Conservation (phyloP, 805 yeast species). For the Tetrapisispora fleetii region DNA sequence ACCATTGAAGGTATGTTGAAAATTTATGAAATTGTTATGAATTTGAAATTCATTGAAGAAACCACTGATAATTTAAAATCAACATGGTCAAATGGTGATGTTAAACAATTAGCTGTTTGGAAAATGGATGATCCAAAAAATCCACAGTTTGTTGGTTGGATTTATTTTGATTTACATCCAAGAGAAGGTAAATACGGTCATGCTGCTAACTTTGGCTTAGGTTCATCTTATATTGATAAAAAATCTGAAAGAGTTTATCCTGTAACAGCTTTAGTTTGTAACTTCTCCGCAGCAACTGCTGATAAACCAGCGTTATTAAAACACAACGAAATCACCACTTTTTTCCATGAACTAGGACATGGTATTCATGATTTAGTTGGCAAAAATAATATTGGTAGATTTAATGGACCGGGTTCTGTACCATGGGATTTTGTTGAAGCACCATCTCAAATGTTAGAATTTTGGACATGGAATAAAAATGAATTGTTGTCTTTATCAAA, state of each 20-base stretch:
- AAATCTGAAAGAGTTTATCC: conserved; percentile 49
- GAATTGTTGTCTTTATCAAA: conserved; percentile 50
- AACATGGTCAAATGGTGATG: conserved; percentile 68
- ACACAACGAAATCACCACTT: conserved; percentile 70
- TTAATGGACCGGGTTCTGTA: conserved; percentile 65
- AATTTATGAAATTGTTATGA: conserved; percentile 61
- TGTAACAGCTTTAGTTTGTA: conserved; percentile 72
- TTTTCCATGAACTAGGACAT: conserved; percentile 86
- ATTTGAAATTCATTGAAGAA: conserved; percentile 53
- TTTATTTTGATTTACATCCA: conserved; percentile 75
- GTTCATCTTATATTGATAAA: conserved; percentile 45
- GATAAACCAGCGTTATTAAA: conserved; percentile 66
- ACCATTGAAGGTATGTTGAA: conserved; percentile 61
- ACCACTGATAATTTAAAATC: conserved; percentile 31
- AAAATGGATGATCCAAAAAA: conserved; percentile 37
- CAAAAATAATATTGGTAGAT: conserved; percentile 50
- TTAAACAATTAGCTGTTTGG: conserved; percentile 65
- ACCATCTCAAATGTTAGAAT: conserved; percentile 83
- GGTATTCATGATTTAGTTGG: conserved; percentile 76
- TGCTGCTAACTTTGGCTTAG: conserved; percentile 71
- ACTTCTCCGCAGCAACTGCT: conserved; percentile 65
- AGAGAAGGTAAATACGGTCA: conserved; percentile 82
- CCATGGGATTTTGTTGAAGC: conserved; percentile 86
- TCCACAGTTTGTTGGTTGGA: conserved; percentile 64
- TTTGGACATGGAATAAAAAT: conserved; percentile 72